Base-by-base conservation (phyloP, 371 early-diverging fungal species). In the Apophysomyces trapeziformis region DNA sequence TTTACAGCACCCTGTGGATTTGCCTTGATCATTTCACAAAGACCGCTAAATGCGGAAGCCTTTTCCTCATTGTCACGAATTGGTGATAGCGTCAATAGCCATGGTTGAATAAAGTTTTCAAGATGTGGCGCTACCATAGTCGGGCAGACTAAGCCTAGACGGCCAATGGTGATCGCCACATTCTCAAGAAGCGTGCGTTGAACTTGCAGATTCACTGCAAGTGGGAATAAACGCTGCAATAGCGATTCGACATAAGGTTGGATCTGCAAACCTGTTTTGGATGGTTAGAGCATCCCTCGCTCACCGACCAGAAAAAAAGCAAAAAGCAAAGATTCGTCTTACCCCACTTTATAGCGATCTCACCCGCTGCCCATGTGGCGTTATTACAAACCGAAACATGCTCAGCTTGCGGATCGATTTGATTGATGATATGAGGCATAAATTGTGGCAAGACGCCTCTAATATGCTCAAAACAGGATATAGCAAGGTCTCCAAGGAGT, bases 291-390 rank as follows among this genome's bases (percentile, higher is more conserved):
- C 8, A 8, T 59, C 38, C 38, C 38, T n/a, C n/a, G 13, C 38
- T 36, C 16, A 14, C 38, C 37, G 9, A 59, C 60, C 46, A 5
- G 13, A n/a, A 45, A 13, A 45, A 47, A n/a, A 65, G 37, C 67
- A 3, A 26, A 26, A 26, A 26, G 32, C 32, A 26, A 26, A 26
- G 32, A 26, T 26, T 26, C 32, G 2, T 26, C 37, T 72, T 72
- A 50, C 85, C 87, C 58, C 83, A 86, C 72, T 94, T 86, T 57
- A 96, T 82, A 6, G 95, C 91, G 70, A 97, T 93, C 83, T 97
- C 97, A 43, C 97, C 98, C 5, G 90, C 88, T 3, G 97, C 92
- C 98, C 98, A 98, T 8, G 92, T 83, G 1, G 95, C 96, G 71
- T 98, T 98, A 76, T 97, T 98, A 79, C 91, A 90, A 7, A 92